Base-by-base conservation (phyloP, 1,139 yeast species). In the Nadsonia commutata region DNA sequence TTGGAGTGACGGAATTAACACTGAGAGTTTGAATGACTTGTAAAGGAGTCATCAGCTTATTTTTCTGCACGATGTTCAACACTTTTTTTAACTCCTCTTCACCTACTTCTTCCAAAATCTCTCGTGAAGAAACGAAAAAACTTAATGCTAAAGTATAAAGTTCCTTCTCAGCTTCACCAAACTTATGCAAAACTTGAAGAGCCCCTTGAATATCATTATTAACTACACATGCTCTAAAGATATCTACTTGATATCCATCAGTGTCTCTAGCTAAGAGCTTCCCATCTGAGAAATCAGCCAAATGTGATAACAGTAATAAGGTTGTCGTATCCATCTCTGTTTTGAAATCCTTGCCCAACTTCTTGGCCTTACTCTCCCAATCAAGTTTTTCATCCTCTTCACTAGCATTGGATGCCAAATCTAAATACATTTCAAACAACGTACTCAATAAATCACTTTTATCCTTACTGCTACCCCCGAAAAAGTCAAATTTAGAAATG, bases 391-490 rank as follows among this genome's bases (percentile, higher is more conserved):
- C 64, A 13, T 57, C 62, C 2, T 64, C 66, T 20, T 64, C 67
- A 1, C 61, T 59, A 3, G 62, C 54, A 6, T 60, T 59, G 31
- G 68, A 67, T 0, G 85, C 74, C 45, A 83, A 61, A 0, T 78
- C 70, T 37, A 88, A 64, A 52, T 90, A 90, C 67, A 84, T 68
- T 55, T 90, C 97, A 56, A 78, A 81, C 38, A 90, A 64, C 0
- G 96, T 85, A 8, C 82, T 74, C 45, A 83, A 64, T 33, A 88
- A 68, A 41, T 82, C 94, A 45, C 71, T 72, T 51, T 78, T 75
- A 53, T 85, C 95, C 49, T 72, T 72, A 18, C 66, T 65, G 46
- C 76, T 72, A 0, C 93, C 94, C 48, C 81, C 90, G 55, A 77
- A 82, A 48, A 70, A 72, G 47, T 81, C 88, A 57, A 83, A 83